These are phyloP conservation scores for Neovahlkampfia damariscottae DNA, from an alignment of 78 protist species.

Conservation along the genomic window DNA sequence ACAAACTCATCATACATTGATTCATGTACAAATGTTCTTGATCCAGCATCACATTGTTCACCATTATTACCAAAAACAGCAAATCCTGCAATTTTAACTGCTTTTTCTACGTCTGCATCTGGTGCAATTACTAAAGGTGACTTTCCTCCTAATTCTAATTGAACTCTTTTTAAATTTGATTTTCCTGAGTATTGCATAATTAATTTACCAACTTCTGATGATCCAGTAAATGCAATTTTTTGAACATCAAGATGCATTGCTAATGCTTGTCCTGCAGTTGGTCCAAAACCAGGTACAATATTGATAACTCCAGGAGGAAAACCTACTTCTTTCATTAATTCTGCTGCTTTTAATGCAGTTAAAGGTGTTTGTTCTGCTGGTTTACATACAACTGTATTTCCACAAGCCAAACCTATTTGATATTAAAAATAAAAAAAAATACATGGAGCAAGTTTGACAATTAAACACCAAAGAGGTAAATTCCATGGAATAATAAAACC, in stretches of 20 bases:
- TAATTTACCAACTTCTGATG: conserved; percentile 36
- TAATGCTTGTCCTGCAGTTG: conserved; percentile 46
- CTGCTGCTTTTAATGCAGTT: conserved; percentile 54
- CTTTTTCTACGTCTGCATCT: conserved; percentile 62
- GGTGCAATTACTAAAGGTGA: conserved; percentile 67
- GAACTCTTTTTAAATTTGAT: not conserved
- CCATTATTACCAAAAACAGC: conserved; percentile 53
- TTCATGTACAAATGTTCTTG: conserved; percentile 49
- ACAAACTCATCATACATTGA: conserved; percentile 43
- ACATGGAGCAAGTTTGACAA: conserved; percentile 57
- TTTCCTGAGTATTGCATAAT: conserved; percentile 38
- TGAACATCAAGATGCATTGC: conserved; percentile 48
- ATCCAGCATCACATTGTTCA: conserved; percentile 54
- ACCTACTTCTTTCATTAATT: conserved; percentile 65
- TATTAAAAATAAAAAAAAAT: too few species aligned
- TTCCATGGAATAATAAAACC: conserved; percentile 58
- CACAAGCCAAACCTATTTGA: conserved; percentile 79
- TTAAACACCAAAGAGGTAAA: conserved; percentile 16
- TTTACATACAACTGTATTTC: conserved; percentile 73
- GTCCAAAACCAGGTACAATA: conserved; percentile 53
- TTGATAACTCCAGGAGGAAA: conserved; percentile 81
- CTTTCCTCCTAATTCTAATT: conserved; percentile 77
- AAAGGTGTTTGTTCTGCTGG: conserved; percentile 76
- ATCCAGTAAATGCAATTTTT: conserved; percentile 76
- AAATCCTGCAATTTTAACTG: conserved; percentile 17